Evolutionary conservation across 495 filamentous ascomycete species (phyloP).

Genomic region (Lichenothelia convexa): DNA sequence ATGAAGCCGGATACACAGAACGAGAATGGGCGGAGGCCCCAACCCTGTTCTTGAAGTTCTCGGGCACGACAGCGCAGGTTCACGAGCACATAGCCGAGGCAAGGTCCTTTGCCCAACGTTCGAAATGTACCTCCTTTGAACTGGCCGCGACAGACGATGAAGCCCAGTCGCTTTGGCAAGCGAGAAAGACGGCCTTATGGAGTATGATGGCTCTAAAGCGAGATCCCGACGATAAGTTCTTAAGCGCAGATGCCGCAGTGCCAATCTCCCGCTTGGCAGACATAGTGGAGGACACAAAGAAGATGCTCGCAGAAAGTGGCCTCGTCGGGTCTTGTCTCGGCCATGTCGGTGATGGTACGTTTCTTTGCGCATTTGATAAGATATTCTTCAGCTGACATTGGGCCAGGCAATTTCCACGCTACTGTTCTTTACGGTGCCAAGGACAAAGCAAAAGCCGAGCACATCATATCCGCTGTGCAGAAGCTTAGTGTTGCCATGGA

Average conservation of each 20-base stretch:
- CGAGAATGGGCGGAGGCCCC: slow-evolving; percentile 57
- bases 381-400: slow-evolving; percentile 23
- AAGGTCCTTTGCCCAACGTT: slow-evolving; percentile 40
- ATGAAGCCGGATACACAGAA: slow-evolving; percentile 47
- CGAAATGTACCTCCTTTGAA: slow-evolving; percentile 50
- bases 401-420: slow-evolving; percentile 85
- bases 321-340: slow-evolving; percentile 74
- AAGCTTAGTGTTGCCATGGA: slow-evolving; percentile 79
- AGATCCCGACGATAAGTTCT: slow-evolving; percentile 43
- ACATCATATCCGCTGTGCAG: slow-evolving; percentile 75
- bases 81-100: slow-evolving; percentile 47
- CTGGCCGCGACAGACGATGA: slow-evolving; percentile 52
- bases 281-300: slow-evolving; percentile 62
- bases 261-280: slow-evolving; percentile 73
- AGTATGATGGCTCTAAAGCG: slow-evolving; percentile 50
- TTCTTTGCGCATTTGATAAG: not conserved
- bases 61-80: slow-evolving; percentile 40
- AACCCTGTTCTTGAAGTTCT: slow-evolving; percentile 74
- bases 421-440: slow-evolving; percentile 66
- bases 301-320: slow-evolving; percentile 68
- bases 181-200: slow-evolving; percentile 68
- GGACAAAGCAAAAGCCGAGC: slow-evolving; percentile 50
- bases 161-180: slow-evolving; percentile 54
- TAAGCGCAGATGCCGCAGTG: slow-evolving; percentile 79
- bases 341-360: slow-evolving; percentile 65